phyloP scores from a whole-genome alignment of 495 filamentous ascomycete genomes.

The Penicillium pulvis region DNA sequence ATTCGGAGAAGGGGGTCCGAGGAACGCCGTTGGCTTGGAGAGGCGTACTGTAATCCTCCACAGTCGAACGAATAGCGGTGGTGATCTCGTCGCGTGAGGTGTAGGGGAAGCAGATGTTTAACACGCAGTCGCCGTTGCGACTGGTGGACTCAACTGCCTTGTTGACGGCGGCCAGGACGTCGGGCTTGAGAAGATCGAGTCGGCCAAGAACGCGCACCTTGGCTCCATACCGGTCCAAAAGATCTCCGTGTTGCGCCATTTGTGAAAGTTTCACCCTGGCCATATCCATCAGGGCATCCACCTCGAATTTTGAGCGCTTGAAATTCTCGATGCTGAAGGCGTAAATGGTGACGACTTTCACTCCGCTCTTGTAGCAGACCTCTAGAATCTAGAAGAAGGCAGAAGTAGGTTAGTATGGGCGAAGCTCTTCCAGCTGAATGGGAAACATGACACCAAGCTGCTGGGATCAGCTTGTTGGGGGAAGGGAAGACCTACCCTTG shows the following conservation, averaged over 20 bases:
- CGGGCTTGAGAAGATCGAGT: constrained; percentile 73
- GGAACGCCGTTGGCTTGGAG: constrained; percentile 47
- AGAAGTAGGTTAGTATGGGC: constrained; percentile 1
- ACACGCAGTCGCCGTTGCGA: constrained; percentile 75
- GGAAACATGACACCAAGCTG: neutral
- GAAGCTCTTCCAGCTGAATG: neutral
- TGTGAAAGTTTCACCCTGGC: constrained; percentile 92
- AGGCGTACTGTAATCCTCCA: constrained; percentile 76
- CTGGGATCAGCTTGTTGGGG: neutral
- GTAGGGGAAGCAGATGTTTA: constrained; percentile 98
- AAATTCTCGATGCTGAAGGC: constrained; percentile 99
- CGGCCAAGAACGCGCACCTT: constrained; percentile 82
- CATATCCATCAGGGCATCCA: constrained; percentile 97
- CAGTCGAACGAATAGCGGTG: constrained; percentile 82
- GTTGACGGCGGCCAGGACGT: constrained; percentile 86
- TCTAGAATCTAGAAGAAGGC: constrained; percentile 70
- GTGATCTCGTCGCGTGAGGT: constrained; percentile 96
- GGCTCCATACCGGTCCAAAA: constrained; percentile 91
- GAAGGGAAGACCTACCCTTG: constrained; percentile 55
- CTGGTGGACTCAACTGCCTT: constrained; percentile 79
- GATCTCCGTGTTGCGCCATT: constrained; percentile 86
- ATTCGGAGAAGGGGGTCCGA: constrained; percentile 78
- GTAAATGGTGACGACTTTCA: constrained; percentile 95
- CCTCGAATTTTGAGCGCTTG: constrained; percentile 96
- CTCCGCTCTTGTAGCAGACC: constrained; percentile 93